Percentiles rank a stretch among this genome's conserved stretches.
Evolutionary conservation across 2,329 filamentous ascomycete species (phyloP).

Genomic region (Xylariaceae sp.): DNA sequence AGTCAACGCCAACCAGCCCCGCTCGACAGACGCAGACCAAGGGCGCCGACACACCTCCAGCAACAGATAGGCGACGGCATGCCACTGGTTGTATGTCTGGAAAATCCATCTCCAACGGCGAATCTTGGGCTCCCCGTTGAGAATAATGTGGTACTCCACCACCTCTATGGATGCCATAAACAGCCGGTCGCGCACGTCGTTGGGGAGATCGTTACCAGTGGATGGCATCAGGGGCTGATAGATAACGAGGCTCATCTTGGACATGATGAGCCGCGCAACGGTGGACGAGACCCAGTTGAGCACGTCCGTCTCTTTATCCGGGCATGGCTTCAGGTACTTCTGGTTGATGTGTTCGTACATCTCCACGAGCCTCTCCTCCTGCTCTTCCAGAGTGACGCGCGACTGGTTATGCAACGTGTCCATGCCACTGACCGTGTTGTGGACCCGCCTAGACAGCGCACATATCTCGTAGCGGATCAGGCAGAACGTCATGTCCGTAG

Average conservation of each 20-base stretch:
- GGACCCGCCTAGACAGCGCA: conserved; percentile 35
- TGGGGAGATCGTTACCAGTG: conserved; percentile 32
- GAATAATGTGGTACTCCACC: conserved; percentile 49
- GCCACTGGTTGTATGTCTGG: conserved; percentile 55
- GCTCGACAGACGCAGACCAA: conserved; percentile 46
- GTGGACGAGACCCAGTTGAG: conserved; percentile 48
- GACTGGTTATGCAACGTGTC: conserved; percentile 29
- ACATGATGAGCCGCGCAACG: conserved; percentile 44
- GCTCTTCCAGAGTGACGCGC: conserved; percentile 36
- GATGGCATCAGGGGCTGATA: conserved; percentile 47
- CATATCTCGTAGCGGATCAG: conserved; percentile 41
- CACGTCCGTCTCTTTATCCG: conserved; percentile 38
- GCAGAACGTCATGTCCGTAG: conserved; percentile 48
- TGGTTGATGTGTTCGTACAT: conserved; percentile 46
- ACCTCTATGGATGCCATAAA: conserved; percentile 49
- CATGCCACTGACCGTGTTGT: conserved; percentile 33
- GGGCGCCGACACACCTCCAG: conserved; percentile 45
- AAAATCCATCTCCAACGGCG: conserved; percentile 54
- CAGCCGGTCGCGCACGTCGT: conserved; percentile 38
- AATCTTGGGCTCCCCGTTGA: conserved; percentile 45
- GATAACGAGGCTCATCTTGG: conserved; percentile 50
- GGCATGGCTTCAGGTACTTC: conserved; percentile 47
- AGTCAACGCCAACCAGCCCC: conserved; percentile 44
- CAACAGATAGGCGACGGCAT: conserved; percentile 51
- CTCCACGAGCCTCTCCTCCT: conserved; percentile 40